These are phyloP conservation scores for Colletotrichum viniferum DNA, from an alignment of 2,329 filamentous ascomycete genomes.

Conservation along the genomic window DNA sequence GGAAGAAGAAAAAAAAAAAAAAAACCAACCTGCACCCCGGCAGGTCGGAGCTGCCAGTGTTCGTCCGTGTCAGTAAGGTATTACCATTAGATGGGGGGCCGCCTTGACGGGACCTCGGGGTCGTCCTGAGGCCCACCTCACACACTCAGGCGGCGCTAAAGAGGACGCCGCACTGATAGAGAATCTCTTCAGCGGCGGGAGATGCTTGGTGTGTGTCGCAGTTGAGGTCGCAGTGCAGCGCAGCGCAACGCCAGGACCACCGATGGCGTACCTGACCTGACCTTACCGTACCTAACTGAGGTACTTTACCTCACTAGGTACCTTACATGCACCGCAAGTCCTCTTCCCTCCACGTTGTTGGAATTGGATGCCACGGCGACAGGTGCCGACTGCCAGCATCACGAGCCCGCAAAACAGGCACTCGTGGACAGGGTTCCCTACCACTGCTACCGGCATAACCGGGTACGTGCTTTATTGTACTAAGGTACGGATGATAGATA, in stretches of 20 bases:
- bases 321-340: not conserved
- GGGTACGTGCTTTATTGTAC: not conserved
- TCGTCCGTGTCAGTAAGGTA: not conserved
- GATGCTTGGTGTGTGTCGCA: not conserved
- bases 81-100: not conserved
- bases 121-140: slow-evolving; percentile 9
- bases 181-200: not conserved
- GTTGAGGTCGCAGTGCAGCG: not conserved
- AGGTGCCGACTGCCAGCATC: not conserved
- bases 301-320: not conserved
- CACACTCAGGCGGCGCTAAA: slow-evolving; percentile 8
- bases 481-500: not conserved
- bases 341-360: not conserved
- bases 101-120: not conserved
- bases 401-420: not conserved
- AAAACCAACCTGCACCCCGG: not conserved
- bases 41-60: not conserved
- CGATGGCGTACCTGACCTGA: not conserved
- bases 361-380: not conserved
- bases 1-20: no score
- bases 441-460: slow-evolving; percentile 1
- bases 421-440: not conserved
- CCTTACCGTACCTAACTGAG: not conserved
- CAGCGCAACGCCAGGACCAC: not conserved
- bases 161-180: not conserved